Evolutionary conservation across 176 grass and related monocot species (phyloP).

Genomic region (Aegilops bicornis): DNA sequence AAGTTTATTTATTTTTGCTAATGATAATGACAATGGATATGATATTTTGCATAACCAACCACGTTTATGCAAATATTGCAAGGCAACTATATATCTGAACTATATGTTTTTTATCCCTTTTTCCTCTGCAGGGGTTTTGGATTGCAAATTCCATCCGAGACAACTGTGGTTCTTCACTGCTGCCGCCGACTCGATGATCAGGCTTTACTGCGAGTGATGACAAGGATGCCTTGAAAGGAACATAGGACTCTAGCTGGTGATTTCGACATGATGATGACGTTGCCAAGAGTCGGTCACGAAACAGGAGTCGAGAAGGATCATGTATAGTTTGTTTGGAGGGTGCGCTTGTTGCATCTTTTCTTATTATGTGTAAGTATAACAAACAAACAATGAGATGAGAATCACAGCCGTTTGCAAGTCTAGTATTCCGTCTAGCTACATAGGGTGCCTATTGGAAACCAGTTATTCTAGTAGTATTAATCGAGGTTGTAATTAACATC

Average conservation of each 20-base stretch:
- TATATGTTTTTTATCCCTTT: neutral
- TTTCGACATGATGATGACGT: neutral
- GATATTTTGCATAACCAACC: neutral
- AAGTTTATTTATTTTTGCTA: neutral
- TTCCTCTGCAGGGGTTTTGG: slow-evolving; percentile 60
- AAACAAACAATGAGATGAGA: neutral
- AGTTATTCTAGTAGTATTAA: too few species aligned
- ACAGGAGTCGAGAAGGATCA: neutral
- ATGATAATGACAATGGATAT: neutral
- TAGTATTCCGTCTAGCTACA: too few species aligned
- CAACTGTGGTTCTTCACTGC: slow-evolving; percentile 94
- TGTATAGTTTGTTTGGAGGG: neutral
- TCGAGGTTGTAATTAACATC: too few species aligned
- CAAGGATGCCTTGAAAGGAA: neutral
- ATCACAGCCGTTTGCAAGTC: too few species aligned
- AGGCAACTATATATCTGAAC: neutral
- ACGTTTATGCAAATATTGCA: neutral
- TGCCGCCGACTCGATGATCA: slow-evolving; percentile 67
- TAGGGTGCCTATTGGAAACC: too few species aligned
- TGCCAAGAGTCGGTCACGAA: neutral
- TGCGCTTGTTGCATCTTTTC: neutral
- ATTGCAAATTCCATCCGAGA: slow-evolving; percentile 89
- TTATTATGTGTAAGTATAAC: neutral
- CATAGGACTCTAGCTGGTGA: neutral
- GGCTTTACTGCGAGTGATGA: slow-evolving; percentile 76